Evolutionary conservation across 2,329 filamentous ascomycete genomes (phyloP).

Genomic region (Fusarium torreyae): DNA sequence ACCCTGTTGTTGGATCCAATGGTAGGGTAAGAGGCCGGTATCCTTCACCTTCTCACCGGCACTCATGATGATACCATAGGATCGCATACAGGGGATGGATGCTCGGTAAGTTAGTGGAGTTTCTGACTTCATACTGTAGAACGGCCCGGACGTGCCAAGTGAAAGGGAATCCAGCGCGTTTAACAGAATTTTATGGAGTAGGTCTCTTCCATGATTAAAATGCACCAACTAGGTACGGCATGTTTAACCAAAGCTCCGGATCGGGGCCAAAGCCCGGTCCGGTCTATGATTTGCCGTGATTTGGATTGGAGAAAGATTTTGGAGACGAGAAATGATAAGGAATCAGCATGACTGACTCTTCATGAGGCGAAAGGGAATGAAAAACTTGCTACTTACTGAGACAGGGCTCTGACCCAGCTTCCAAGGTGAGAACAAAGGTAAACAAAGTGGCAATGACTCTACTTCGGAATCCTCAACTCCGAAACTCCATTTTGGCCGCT

Average conservation of each 20-base stretch:
- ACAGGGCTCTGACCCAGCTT: too few species aligned
- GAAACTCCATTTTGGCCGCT: conserved; percentile 15
- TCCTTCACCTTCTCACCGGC: conserved; percentile 27
- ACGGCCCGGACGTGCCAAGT: conserved; percentile 29
- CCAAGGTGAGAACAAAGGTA: too few species aligned
- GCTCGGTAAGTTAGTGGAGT: conserved; percentile 31
- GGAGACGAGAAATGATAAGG: conserved; percentile 30
- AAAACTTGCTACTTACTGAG: too few species aligned
- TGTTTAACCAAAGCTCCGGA: conserved; percentile 33
- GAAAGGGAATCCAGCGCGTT: conserved; percentile 13
- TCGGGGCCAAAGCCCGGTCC: conserved; percentile 40
- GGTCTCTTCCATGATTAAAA: neutral
- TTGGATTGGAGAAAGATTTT: conserved; percentile 26
- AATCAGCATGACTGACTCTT: conserved; percentile 8
- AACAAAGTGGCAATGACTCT: neutral
- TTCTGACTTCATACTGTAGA: conserved; percentile 22
- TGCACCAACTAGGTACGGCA: neutral
- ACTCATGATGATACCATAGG: conserved; percentile 25
- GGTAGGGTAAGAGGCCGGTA: conserved; percentile 9
- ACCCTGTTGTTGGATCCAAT: conserved; percentile 17
- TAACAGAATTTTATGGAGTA: neutral
- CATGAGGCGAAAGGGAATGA: neutral
- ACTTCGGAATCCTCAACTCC: conserved; percentile 2
- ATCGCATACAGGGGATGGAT: conserved; percentile 29
- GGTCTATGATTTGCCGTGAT: conserved; percentile 13